These are phyloP conservation scores for Monosporascus sp. DNA, from an alignment of 2,329 filamentous ascomycete genomes.

Conservation along the genomic window DNA sequence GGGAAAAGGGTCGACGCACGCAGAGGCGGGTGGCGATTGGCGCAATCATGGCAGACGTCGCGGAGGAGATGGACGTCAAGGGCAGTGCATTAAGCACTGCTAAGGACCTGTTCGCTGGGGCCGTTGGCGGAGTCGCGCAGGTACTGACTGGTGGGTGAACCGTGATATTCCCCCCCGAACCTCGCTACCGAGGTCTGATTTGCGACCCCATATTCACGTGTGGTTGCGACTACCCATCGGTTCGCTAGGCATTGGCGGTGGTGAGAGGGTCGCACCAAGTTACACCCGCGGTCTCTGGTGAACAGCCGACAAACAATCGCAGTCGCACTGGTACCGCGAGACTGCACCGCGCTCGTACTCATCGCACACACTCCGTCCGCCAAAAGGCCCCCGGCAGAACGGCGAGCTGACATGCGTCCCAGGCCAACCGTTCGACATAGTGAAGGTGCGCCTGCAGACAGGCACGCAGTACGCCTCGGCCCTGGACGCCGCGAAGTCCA, in stretches of 20 bases:
- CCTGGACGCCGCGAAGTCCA: conserved; percentile 72
- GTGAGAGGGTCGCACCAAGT: not conserved
- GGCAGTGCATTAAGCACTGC: conserved; percentile 52
- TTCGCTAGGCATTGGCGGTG: not conserved
- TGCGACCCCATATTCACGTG: no score
- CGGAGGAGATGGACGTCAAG: conserved; percentile 24
- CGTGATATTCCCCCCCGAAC: no score
- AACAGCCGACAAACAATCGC: not conserved
- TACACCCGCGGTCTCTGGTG: not conserved
- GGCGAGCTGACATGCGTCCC: conserved; percentile 1
- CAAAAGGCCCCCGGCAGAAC: no score
- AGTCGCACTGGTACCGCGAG: not conserved
- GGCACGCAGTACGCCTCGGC: conserved; percentile 76
- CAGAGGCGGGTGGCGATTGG: not conserved
- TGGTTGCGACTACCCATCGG: no score
- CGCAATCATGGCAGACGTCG: conserved; percentile 25
- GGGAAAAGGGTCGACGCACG: no score
- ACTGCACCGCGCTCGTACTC: not conserved
- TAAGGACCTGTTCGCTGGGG: conserved; percentile 90
- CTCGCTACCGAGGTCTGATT: no score
- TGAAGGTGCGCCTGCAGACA: conserved; percentile 96
- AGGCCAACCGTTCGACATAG: conserved; percentile 79
- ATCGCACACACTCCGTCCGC: no score
- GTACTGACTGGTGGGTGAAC: conserved; percentile 74
- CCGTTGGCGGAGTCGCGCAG: conserved; percentile 87